phyloP scores from a whole-genome alignment of 2,329 filamentous ascomycete genomes.

The Cadophora gregata region DNA sequence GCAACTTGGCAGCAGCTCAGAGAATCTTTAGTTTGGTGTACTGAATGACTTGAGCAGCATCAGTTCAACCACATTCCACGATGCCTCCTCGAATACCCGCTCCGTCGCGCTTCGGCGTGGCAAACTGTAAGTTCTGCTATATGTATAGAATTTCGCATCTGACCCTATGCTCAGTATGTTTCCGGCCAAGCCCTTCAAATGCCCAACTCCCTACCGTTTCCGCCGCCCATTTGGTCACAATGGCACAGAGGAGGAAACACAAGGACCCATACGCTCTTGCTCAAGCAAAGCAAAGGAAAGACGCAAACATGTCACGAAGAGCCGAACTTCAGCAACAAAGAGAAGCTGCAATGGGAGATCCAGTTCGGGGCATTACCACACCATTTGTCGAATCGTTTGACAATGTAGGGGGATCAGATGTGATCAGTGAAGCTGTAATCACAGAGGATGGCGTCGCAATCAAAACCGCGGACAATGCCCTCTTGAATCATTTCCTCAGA shows the following conservation, averaged over 20 bases:
- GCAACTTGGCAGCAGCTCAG: neutral
- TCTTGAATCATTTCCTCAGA: slow-evolving; percentile 80
- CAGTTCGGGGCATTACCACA: slow-evolving; percentile 78
- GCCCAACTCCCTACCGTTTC: slow-evolving; percentile 64
- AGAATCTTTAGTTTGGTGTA: neutral
- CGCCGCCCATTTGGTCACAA: slow-evolving; percentile 63
- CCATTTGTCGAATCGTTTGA: slow-evolving; percentile 86
- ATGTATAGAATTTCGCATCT: neutral
- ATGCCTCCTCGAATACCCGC: slow-evolving; percentile 73
- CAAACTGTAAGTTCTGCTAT: slow-evolving; percentile 61
- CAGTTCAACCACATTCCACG: slow-evolving; percentile 15
- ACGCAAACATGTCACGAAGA: slow-evolving; percentile 79
- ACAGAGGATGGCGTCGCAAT: slow-evolving; percentile 50
- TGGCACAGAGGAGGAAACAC: slow-evolving; percentile 68
- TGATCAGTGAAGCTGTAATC: slow-evolving; percentile 34
- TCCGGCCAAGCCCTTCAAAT: slow-evolving; percentile 59
- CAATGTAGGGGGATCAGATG: slow-evolving; percentile 51
- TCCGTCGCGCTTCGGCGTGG: slow-evolving; percentile 62
- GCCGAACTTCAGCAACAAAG: slow-evolving; percentile 71
- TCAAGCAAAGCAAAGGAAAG: slow-evolving; percentile 82
- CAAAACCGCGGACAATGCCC: slow-evolving; percentile 53
- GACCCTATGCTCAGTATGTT: slow-evolving; percentile 56
- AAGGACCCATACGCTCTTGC: slow-evolving; percentile 83
- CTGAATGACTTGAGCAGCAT: neutral
- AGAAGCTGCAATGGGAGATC: slow-evolving; percentile 72